Percentiles rank a stretch among this genome's conserved stretches.
Conservation (phyloP, 1,284 basidiomycete species). For the Golubevia sp. region DNA sequence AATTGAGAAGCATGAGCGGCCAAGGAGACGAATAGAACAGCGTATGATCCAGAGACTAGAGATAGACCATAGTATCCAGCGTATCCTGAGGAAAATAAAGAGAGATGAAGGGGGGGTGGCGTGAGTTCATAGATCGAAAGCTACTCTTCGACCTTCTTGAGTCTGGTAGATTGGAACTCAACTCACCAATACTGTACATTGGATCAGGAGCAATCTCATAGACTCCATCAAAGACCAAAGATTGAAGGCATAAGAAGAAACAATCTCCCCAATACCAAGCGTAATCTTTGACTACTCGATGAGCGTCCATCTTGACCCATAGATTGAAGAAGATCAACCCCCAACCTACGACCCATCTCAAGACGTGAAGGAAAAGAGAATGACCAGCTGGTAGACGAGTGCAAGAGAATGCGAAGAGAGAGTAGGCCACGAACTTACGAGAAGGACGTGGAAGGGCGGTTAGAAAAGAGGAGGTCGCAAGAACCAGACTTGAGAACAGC, state of each 20-base stretch:
- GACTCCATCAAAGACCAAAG: constrained; percentile 94
- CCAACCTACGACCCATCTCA: constrained; percentile 85
- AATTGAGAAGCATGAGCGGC: constrained; percentile 93
- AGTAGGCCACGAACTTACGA: constrained; percentile 84
- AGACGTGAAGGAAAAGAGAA: constrained; percentile 73
- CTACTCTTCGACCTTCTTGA: too few species aligned
- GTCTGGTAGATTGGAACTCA: too few species aligned
- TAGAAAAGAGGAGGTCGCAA: constrained; percentile 2
- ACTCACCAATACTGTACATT: constrained; percentile 81
- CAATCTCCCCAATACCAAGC: constrained; percentile 95
- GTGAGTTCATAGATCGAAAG: too few species aligned
- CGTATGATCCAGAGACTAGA: constrained; percentile 82
- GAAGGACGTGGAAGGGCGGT: neutral
- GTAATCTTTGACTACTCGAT: constrained; percentile 85
- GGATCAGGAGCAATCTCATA: constrained; percentile 88
- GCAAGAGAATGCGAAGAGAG: constrained; percentile 81
- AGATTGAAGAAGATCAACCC: constrained; percentile 90
- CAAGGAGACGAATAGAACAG: constrained; percentile 88
- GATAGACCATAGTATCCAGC: constrained; percentile 87
- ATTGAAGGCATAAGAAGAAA: constrained; percentile 77
- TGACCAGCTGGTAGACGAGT: constrained; percentile 76
- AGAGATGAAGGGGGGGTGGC: too few species aligned
- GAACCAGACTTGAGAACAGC: neutral
- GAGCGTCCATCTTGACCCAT: constrained; percentile 98
- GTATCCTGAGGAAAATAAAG: constrained; percentile 29